Base-by-base conservation (phyloP, 768 basidiomycete genomes). In the Hygrocybe punicea region DNA sequence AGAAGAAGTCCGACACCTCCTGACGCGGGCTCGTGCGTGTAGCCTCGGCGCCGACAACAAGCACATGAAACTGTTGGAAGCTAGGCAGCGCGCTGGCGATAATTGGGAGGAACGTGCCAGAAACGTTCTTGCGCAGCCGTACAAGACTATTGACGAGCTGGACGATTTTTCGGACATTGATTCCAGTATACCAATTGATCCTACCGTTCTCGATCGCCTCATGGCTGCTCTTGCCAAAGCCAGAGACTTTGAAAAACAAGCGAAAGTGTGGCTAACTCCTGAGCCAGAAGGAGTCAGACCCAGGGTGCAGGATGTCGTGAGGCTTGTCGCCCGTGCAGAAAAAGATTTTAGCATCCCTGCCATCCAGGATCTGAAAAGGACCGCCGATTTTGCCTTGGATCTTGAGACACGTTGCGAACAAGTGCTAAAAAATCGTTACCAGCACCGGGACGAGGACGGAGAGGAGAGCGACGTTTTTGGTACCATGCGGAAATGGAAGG, bases 31-130 rank as follows among this genome's bases (percentile, higher is more conserved):
- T 19, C 81, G 79, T 21, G 76, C 80, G 9, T 91, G 85, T 71
- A 83, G 80, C 49, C 74, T 98, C 36, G 70, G 84, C 3, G 61
- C 75, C 10, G 84, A 88, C 54, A 85, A 93, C 70, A 78, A 80
- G 53, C 81, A 82, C 60, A 77, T 93, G 65, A 73, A 78, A 62
- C 72, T 83, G 63, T 76, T 96, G 36, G 80, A 85, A 60, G 75
- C 77, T n/a, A 79, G 85, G 57, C 80, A 86, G 62, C 76, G 73
- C 9, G 81, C 82, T 29, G 95, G 93, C 2, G 76, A 82, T 50
- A 81, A 81, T 21, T 98, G 94, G 94, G 87, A 90, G 60, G 77
- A 82, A 56, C 79, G 80, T 45, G 91, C 89, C 2, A 81, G 82
- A 53, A 77, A 73, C 23, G 70, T 91, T 49, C 76, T 94, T 39